Percentiles rank a stretch among this genome's conserved stretches.
Evolutionary conservation across 129 eudicot genomes (phyloP).

Genomic region (Chrysanthemum lavandulifolium): DNA sequence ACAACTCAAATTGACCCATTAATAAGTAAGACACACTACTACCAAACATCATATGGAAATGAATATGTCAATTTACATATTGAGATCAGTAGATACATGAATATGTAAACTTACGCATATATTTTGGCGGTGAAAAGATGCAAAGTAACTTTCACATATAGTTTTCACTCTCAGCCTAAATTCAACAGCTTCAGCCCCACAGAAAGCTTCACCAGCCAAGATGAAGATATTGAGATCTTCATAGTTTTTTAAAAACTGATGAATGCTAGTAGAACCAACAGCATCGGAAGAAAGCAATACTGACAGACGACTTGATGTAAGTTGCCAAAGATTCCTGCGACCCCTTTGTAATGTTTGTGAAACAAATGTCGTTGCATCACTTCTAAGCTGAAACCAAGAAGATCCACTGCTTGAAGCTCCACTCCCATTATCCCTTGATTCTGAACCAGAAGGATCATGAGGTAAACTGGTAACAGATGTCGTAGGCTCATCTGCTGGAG

Average conservation of each 20-base stretch:
- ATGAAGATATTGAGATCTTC: constrained; percentile 78
- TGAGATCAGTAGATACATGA: background rate
- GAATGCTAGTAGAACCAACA: constrained; percentile 84
- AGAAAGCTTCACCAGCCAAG: constrained; percentile 90
- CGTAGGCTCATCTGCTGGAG: constrained; percentile 34
- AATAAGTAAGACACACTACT: too few species aligned
- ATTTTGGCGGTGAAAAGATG: constrained; percentile 88
- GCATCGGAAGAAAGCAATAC: constrained; percentile 89
- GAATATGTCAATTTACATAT: too few species aligned
- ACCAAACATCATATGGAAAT: too few species aligned
- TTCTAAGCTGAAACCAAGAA: constrained; percentile 85
- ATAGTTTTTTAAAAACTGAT: constrained; percentile 81
- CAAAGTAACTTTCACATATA: constrained; percentile 71
- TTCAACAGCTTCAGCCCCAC: constrained; percentile 81
- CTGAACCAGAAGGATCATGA: constrained; percentile 40
- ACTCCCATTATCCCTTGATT: constrained; percentile 60
- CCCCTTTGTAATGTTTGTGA: constrained; percentile 86
- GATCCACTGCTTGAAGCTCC: constrained; percentile 93
- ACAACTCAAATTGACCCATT: too few species aligned
- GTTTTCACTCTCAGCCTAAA: constrained; percentile 77
- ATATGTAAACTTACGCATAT: constrained; percentile 62
- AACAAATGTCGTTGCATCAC: constrained; percentile 69
- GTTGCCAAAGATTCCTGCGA: constrained; percentile 91
- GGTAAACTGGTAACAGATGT: constrained; percentile 22
- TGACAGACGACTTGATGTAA: constrained; percentile 78